Evolutionary conservation across 2,329 filamentous ascomycete genomes (phyloP).

Genomic region (Aspergillus sp.): DNA sequence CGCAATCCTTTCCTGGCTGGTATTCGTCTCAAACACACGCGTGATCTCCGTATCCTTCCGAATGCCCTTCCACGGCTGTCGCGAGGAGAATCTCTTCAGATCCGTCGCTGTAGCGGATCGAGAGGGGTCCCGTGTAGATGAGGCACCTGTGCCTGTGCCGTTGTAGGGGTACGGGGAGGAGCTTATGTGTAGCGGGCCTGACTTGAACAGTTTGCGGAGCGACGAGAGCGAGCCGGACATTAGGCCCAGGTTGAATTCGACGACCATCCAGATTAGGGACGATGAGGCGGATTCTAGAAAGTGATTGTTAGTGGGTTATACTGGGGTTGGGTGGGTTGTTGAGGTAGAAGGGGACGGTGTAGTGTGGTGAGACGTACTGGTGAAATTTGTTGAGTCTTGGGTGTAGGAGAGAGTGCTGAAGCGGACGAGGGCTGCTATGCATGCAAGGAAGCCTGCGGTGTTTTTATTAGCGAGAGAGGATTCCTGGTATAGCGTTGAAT

Average conservation of each 20-base stretch:
- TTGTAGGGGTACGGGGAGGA: not conserved
- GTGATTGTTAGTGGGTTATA: not conserved
- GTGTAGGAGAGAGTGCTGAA: conserved; percentile 18
- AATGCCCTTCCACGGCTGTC: not conserved
- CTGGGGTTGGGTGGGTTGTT: not conserved
- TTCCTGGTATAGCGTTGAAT: not conserved
- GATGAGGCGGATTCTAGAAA: conserved; percentile 13
- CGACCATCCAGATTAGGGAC: conserved; percentile 22
- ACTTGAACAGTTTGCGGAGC: not conserved
- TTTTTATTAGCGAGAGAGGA: not conserved
- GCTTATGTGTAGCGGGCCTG: not conserved
- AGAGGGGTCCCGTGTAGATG: not conserved
- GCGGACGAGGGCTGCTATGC: conserved; percentile 19
- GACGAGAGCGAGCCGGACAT: conserved; percentile 20
- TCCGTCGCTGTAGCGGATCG: not conserved
- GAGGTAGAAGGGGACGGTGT: not conserved
- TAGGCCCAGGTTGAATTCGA: conserved; percentile 23
- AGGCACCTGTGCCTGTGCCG: not conserved
- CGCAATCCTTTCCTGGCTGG: conserved; percentile 1
- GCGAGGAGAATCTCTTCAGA: not conserved
- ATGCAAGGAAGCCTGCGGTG: conserved; percentile 14
- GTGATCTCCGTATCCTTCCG: conserved; percentile 3
- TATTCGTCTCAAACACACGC: not conserved
- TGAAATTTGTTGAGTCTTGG: conserved; percentile 16
- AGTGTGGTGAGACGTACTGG: conserved; percentile 11